A percentile compares a stretch with the other conserved stretches of the same genome.
Evolutionary conservation across 768 basidiomycete species (phyloP).

Genomic region (Suillus plorans): DNA sequence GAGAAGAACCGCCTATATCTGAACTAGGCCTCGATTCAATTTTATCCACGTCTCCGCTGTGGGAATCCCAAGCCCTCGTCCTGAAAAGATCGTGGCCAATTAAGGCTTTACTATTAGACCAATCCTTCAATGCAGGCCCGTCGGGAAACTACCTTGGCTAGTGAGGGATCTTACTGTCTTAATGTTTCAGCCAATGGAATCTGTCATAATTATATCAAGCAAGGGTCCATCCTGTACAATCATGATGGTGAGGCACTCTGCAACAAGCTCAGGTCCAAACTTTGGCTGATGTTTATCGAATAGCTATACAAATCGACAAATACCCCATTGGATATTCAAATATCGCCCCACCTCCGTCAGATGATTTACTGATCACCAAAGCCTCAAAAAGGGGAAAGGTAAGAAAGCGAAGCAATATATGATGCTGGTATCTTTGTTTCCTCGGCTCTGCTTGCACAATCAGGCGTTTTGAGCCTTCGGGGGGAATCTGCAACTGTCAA

Average conservation of each 20-base stretch:
- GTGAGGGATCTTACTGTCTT: slow-evolving; percentile 29
- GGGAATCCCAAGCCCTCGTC: slow-evolving; percentile 48
- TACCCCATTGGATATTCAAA: slow-evolving; percentile 75
- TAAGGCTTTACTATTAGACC: slow-evolving; percentile 76
- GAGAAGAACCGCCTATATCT: slow-evolving; percentile 67
- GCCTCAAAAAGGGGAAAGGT: slow-evolving; percentile 49
- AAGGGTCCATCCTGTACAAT: slow-evolving; percentile 66
- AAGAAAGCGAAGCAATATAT: slow-evolving; percentile 49
- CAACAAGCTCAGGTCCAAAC: slow-evolving; percentile 45
- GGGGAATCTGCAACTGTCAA: slow-evolving; percentile 66
- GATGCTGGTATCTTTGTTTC: slow-evolving; percentile 41
- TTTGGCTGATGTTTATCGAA: slow-evolving; percentile 53
- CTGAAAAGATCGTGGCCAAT: slow-evolving; percentile 61
- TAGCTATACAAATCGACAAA: slow-evolving; percentile 63
- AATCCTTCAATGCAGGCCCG: slow-evolving; percentile 73
- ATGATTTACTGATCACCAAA: slow-evolving; percentile 14
- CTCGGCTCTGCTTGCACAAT: neutral
- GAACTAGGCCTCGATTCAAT: slow-evolving; percentile 77
- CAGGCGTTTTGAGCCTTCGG: slow-evolving; percentile 52
- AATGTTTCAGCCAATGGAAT: neutral
- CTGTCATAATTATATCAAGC: slow-evolving; percentile 56
- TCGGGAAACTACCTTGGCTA: slow-evolving; percentile 77
- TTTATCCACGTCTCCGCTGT: slow-evolving; percentile 59
- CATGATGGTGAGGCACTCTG: slow-evolving; percentile 50
- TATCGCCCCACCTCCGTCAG: slow-evolving; percentile 41